Conservation (phyloP, 805 yeast genomes). For the Wickerhamomyces bovis region DNA sequence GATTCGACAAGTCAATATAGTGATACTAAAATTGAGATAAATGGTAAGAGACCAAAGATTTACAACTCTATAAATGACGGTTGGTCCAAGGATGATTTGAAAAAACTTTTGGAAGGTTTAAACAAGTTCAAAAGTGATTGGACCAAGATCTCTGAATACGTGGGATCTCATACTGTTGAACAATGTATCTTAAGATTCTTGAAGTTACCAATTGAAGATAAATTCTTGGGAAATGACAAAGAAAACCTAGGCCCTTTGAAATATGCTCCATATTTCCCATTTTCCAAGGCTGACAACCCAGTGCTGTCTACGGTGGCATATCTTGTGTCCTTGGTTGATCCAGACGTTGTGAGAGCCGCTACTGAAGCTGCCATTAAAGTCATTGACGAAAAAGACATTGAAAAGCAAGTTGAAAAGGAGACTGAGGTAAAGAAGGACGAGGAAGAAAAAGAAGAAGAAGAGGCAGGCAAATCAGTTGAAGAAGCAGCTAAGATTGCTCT, state of each 20-base stretch:
- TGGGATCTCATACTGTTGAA: constrained; percentile 66
- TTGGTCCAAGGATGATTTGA: constrained; percentile 68
- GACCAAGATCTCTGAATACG: constrained; percentile 64
- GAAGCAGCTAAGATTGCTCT: constrained; percentile 67
- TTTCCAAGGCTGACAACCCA: constrained; percentile 84
- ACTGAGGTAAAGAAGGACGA: constrained; percentile 13
- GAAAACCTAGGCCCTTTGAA: constrained; percentile 60
- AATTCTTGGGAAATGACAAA: constrained; percentile 41
- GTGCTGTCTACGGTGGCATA: constrained; percentile 90
- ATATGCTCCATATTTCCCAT: constrained; percentile 79
- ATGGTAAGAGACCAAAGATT: constrained; percentile 31
- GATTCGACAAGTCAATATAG: background rate
- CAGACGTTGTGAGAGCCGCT: constrained; percentile 80
- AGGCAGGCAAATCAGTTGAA: constrained; percentile 27
- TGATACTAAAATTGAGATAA: background rate
- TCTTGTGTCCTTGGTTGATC: constrained; percentile 78
- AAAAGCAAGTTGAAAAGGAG: constrained; percentile 14
- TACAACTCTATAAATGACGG: constrained; percentile 33
- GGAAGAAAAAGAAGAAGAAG: constrained; percentile 10
- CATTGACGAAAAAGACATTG: constrained; percentile 21
- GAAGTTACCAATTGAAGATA: constrained; percentile 76
- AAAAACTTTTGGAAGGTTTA: constrained; percentile 55
- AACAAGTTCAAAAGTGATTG: constrained; percentile 66
- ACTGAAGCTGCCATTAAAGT: constrained; percentile 50
- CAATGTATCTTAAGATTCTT: constrained; percentile 78